Base-by-base conservation (phyloP, 2,329 filamentous ascomycete species). In the Ciborinia camelliae region DNA sequence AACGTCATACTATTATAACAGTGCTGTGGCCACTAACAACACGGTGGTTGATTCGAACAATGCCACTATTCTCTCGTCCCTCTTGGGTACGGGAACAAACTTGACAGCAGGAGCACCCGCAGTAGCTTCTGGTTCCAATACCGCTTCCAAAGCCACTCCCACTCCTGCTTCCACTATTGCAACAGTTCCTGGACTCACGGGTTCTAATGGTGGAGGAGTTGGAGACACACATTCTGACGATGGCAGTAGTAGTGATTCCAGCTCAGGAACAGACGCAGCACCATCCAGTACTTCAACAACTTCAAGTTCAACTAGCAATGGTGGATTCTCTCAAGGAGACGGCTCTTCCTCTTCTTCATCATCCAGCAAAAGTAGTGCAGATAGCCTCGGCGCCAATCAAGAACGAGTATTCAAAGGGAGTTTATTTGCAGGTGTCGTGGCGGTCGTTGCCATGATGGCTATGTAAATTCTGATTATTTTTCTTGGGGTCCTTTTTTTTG, bases 71-170 rank as follows among this genome's bases (percentile, higher is more conserved):
- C 83, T 99, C 37, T 88, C 86, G 69, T 95, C 90, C 30, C 85
- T 98, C 68, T 79, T 87, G 62, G 93, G 87, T n/a, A 91, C 90
- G 1, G 95, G 95, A 61, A 82, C 88, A 50, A 83, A 98, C 74
- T 91, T 89, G 84, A 74, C 81, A 20, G 79, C 79, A 28, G 80
- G 81, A 50, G 76, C 78, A 59, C 76, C 80, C 14, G 74, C 77
- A 41, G 73, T 78, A 32, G 72, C 74, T n/a, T 74, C 74, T 14
- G 70, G 66, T 53, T 30, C 71, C 26, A 63, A 70, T 14, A 54
- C 73, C 14, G 73, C 75, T 23, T 68, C 71, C 9, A 74, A n/a
- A n/a, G n/a, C n/a, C n/a, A n/a, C n/a, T n/a, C n/a, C n/a, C 26
- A 63, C 70, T 14, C 54, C 73, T 15, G 73, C 75, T 23, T 68